Evolutionary conservation across 2,329 filamentous ascomycete genomes (phyloP), one percentile per base, ranked within the genome.

Genomic region (Tolypocladium ophioglossoides): DNA sequence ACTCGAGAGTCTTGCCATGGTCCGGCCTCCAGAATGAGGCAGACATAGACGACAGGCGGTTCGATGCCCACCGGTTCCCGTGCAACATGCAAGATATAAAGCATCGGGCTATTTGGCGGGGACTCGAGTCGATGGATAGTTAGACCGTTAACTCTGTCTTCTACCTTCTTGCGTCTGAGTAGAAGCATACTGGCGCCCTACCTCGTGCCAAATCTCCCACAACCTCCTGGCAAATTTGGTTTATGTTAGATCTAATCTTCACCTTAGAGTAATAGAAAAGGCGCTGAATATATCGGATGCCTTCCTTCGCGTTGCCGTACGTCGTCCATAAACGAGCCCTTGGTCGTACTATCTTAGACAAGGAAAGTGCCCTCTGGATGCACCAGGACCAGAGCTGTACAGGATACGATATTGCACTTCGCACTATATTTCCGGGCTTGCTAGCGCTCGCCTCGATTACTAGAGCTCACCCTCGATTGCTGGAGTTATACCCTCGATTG

Each of bases 151-250:
- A 38, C 2, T 1, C 12, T 8, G 47, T 56, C 7, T 38, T 56
- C 16, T 4, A 44, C 8, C 7, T 18, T 18, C 41, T 54, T 6
- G 16, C 30, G 3, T n/a, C 24, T 8, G 16, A 30, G 2, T 52
- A 41, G 52, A 46, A 30, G 16, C 22, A 49, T 32, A 16, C 14
- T 18, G 48, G 48, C 20, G 51, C 51, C 4, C 48, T 51, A 9
- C 18, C 24, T 4, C 35, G 0, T 68, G 66, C 46, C 30, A 58
- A 10, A 52, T 69, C 7, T 62, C 67, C 0, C 32, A 64, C 55
- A 69, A 69, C n/a, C 44, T 67, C 22, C 55, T 34, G 20, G 59
- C 59, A 1, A 60, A 62, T 11, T 22, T 64, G 11, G 10, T 69
- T 3, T 70, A 70, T 16, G 57, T 70, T 11, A 66, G 63, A 3